These are phyloP conservation scores for Fusarium sp. DNA, from an alignment of 2,329 filamentous ascomycete species.

Conservation along the genomic window DNA sequence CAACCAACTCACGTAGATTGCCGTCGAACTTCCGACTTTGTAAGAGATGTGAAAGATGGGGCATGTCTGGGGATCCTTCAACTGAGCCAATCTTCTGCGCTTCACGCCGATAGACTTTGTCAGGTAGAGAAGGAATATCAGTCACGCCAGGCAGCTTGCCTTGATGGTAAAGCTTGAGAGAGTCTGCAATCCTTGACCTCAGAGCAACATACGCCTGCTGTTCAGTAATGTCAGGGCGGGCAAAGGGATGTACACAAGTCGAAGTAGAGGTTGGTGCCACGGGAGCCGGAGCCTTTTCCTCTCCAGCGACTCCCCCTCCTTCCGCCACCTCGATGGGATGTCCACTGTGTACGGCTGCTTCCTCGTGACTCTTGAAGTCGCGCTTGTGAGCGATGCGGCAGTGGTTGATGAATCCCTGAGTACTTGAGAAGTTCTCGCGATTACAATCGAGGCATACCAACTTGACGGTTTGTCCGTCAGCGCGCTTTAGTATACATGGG, in stretches of 20 bases:
- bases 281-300: slow-evolving; percentile 47
- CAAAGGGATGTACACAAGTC: slow-evolving; percentile 55
- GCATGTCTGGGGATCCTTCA: slow-evolving; percentile 70
- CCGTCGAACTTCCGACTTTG: slow-evolving; percentile 72
- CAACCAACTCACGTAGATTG: slow-evolving; percentile 71
- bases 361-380: slow-evolving; percentile 96
- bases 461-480: slow-evolving; percentile 89
- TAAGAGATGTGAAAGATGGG: slow-evolving; percentile 78
- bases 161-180: slow-evolving; percentile 66
- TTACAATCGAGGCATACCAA: slow-evolving; percentile 91
- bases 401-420: slow-evolving; percentile 99
- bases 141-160: slow-evolving; percentile 66
- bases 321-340: slow-evolving; percentile 76
- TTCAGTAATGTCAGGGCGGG: slow-evolving; percentile 64
- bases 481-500: slow-evolving; percentile 87
- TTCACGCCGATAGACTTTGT: slow-evolving; percentile 15
- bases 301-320: slow-evolving; percentile 36
- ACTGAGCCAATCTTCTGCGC: slow-evolving; percentile 55
- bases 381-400: slow-evolving; percentile 95
- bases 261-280: slow-evolving; percentile 28
- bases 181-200: slow-evolving; percentile 68
- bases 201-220: slow-evolving; percentile 67
- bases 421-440: slow-evolving; percentile 93
- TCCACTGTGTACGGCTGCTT: slow-evolving; percentile 90
- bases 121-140: slow-evolving; percentile 58